Base-by-base conservation (phyloP, 139 green algal species). In the Pseudopediastrum boryanum region DNA sequence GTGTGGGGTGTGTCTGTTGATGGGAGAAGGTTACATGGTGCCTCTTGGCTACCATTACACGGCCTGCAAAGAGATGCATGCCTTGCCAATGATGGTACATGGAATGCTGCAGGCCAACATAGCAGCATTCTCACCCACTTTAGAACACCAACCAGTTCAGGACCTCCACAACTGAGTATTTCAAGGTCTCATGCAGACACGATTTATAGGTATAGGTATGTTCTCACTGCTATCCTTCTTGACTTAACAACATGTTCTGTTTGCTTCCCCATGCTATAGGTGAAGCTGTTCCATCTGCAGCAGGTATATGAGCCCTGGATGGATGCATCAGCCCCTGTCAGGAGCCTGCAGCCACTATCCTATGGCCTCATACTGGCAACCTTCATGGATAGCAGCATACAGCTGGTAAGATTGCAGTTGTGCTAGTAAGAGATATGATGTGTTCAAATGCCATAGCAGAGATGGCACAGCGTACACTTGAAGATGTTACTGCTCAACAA, bases 301-400 rank as follows among this genome's bases (percentile, higher is more conserved):
- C 50, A 66, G 35, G 71, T 52, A 13, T 51, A 51, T 29, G 25
- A 78, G 52, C 21, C 35, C 21, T 78, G 71, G 71, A 66, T 78
- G 50, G 8, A 54, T 2, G 25, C 44, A 12, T 68, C 38, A 36
- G 54, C 36, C 41, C 52, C 71, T 23, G 52, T 78, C 13, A 54
- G 38, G 2, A 66, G 46, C 2, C 52, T 78, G 31, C 21, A 66
- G 52, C 38, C 52, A 0, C 39, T 68, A n/a, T 31, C 36, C 25
- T 33, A 67, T 41, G 71, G 35, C 31, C 52, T 78, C n/a, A 51
- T 78, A 35, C 27, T 78, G 71, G 71, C 71, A 7, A 67, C 71
- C 5, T 78, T 78, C 44, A 42, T 29, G 23, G 71, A 78, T 52
- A 78, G 52, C 51, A 78, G 71, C 42, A 51, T 78, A 23, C 36